Evolutionary conservation across 176 grass and related monocot species (phyloP), one percentile per base, ranked within the genome.

Genomic region (Secale cereale): DNA sequence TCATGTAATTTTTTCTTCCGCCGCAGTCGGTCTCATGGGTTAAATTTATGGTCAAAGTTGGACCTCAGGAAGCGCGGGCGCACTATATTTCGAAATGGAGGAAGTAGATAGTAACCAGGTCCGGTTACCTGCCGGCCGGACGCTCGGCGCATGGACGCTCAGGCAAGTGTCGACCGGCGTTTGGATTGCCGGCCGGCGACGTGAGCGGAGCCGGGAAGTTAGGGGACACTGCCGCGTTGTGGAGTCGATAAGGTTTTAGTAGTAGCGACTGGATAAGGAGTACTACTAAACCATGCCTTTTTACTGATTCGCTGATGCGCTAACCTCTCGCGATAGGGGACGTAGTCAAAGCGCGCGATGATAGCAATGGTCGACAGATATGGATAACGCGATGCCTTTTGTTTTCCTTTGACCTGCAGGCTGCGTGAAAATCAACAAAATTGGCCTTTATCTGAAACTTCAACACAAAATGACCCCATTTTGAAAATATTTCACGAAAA

Each of bases 121-220:
- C 63, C 63, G 16, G 63, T 65, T 31, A n/a, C 48, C 29, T 57
- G 52, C 29, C 46, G 19, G 48, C 46, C 75, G 50, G 76, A 14
- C 36, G 68, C 36, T 26, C 10, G 48, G 56, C 54, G 59, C 59
- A 61, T 61, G n/a, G 59, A 61, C 14, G 20, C 20, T 6, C 27
- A 65, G 22, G 72, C 86, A 83, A 35, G 36, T 88, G 86, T 70
- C 37, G 22, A 61, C 64, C 36, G 6, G 22, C 5, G 73, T 78
- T 78, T 88, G 80, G 86, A 63, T 61, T 50, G 33, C 43, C 78
- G 61, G 43, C 61, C 54, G 54, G 54, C 46, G 61, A 45, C 4
- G 78, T 25, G 60, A 27, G 50, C 3, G 50, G 11, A 10, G 23
- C 59, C 68, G 12, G 54, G 65, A 73, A 80, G 39, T 59, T 63